Evolutionary conservation across 768 basidiomycete genomes (phyloP).

Genomic region (Lactarius tabidus): DNA sequence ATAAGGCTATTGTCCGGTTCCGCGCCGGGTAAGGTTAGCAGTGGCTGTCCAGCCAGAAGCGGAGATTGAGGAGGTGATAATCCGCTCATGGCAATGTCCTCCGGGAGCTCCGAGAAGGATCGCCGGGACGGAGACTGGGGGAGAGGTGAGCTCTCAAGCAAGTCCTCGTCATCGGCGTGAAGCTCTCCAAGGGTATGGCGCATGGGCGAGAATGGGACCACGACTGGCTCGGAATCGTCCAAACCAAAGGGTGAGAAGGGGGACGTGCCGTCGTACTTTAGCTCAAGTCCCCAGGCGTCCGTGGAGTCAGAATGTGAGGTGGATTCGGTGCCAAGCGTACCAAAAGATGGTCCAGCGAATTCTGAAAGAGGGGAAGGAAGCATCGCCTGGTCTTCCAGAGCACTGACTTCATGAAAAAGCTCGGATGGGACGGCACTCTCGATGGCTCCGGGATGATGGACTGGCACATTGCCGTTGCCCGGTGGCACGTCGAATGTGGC

Average conservation of each 20-base stretch:
- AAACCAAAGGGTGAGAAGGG: background rate
- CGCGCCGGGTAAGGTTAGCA: slow-evolving; percentile 41
- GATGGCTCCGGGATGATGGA: background rate
- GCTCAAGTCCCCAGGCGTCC: background rate
- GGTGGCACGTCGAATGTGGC: slow-evolving; percentile 1
- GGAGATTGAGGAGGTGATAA: slow-evolving; percentile 3
- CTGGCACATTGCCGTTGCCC: background rate
- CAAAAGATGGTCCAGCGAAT: background rate
- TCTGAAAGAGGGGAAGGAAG: background rate
- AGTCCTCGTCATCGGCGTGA: slow-evolving; percentile 7
- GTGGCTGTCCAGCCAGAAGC: slow-evolving; percentile 15
- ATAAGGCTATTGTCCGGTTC: slow-evolving; percentile 39
- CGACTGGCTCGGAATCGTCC: background rate
- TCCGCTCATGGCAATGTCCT: slow-evolving; percentile 9
- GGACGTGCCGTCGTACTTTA: background rate
- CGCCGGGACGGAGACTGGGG: slow-evolving; percentile 24
- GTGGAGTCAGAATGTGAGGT: background rate
- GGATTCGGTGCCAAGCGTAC: background rate
- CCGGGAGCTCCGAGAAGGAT: slow-evolving; percentile 20
- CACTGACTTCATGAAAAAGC: background rate
- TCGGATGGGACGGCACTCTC: background rate
- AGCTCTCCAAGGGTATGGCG: background rate
- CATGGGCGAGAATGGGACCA: slow-evolving; percentile 8
- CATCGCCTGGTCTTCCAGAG: background rate
- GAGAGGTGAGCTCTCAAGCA: background rate